phyloP scores from a whole-genome alignment of 768 basidiomycete species.

The Leccinum barrowsii region DNA sequence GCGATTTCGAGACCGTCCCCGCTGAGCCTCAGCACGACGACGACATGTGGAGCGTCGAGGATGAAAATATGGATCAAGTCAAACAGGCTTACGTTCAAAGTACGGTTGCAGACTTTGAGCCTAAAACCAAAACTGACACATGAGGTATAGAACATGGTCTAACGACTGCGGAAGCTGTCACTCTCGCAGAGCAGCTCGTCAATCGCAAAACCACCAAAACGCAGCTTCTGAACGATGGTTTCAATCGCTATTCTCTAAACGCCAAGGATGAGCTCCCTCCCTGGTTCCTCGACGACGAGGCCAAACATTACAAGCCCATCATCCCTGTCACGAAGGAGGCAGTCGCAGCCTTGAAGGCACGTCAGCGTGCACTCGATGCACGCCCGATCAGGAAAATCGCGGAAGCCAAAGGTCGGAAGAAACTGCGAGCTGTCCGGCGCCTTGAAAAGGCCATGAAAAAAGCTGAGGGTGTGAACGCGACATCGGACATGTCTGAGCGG shows the following conservation, averaged over 20 bases:
- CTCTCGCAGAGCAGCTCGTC: conserved; percentile 85
- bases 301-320: conserved; percentile 89
- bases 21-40: conserved; percentile 50
- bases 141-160: conserved; percentile 66
- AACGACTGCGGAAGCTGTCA: conserved; percentile 84
- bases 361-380: conserved; percentile 91
- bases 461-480: conserved; percentile 88
- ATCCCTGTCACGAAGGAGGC: conserved; percentile 98
- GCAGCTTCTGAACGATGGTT: conserved; percentile 89
- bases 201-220: conserved; percentile 89
- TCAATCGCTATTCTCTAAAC: conserved; percentile 89
- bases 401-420: conserved; percentile 97
- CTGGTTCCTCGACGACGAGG: conserved; percentile 98
- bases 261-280: conserved; percentile 88
- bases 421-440: conserved; percentile 78
- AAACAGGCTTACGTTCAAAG: conserved; percentile 66
- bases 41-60: conserved; percentile 78
- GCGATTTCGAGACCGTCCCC: conserved; percentile 76
- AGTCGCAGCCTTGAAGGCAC: conserved; percentile 75
- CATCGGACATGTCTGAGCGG: conserved; percentile 86
- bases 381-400: conserved; percentile 99
- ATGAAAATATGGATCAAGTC: conserved; percentile 68
- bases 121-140: conserved; percentile 2
- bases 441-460: conserved; percentile 94
- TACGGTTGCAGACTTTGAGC: conserved; percentile 34